Evolutionary conservation across 2,329 filamentous ascomycete species (phyloP).

Genomic region (Sporothrix protearum): DNA sequence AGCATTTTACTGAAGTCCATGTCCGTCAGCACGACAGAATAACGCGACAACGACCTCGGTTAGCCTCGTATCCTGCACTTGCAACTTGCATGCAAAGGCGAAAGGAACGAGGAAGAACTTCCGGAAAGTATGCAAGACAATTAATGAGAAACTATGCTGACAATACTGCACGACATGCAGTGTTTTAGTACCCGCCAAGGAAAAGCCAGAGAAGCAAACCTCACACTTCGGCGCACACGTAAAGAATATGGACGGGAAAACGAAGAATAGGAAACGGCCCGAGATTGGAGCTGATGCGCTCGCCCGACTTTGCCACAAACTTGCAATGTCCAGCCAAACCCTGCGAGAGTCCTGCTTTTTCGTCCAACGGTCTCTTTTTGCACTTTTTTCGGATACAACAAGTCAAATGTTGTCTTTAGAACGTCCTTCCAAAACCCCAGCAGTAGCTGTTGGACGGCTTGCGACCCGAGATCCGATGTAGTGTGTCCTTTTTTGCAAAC

Average conservation of each 20-base stretch:
- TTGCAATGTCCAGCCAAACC: neutral
- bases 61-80: neutral
- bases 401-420: neutral
- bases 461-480: neutral
- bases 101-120: neutral
- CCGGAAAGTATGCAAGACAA: slow-evolving; percentile 1
- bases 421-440: neutral
- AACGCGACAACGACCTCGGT: neutral
- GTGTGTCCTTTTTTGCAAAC: neutral
- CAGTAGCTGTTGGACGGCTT: neutral
- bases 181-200: neutral
- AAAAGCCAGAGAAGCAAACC: neutral
- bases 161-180: neutral
- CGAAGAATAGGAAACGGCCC: neutral
- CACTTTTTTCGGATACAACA: neutral
- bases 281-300: neutral
- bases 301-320: neutral
- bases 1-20: neutral
- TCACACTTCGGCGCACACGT: neutral
- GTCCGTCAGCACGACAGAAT: neutral
- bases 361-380: neutral
- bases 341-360: neutral
- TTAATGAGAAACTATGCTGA: neutral
- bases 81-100: too few species aligned
- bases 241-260: neutral